These are phyloP conservation scores for Sordariomycetes sp. DNA, from an alignment of 2,329 filamentous ascomycete species.

Conservation along the genomic window DNA sequence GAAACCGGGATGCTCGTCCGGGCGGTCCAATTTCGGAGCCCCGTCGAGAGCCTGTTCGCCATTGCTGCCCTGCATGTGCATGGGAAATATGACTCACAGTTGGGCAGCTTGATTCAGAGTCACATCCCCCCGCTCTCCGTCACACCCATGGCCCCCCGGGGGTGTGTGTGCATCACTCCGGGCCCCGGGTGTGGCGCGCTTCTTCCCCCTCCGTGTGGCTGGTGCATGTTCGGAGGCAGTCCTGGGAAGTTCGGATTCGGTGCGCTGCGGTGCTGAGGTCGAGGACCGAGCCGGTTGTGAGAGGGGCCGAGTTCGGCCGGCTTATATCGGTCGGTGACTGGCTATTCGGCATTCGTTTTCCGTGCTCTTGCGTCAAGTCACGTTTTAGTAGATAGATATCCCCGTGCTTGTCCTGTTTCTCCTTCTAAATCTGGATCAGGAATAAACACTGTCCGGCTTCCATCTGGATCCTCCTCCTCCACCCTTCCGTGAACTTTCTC, in stretches of 20 bases:
- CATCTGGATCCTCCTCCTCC: neutral
- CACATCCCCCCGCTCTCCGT: neutral
- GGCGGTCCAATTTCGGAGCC: neutral
- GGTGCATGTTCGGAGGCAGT: neutral
- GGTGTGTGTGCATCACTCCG: no score
- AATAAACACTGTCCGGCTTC: neutral
- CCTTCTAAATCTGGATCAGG: neutral
- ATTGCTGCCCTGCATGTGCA: neutral
- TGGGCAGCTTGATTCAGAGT: neutral
- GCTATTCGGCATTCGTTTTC: neutral
- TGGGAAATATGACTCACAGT: slow-evolving; percentile 1
- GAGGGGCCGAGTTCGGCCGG: neutral
- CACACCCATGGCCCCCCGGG: neutral
- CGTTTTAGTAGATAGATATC: neutral
- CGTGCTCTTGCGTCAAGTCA: neutral
- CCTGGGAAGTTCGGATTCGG: neutral
- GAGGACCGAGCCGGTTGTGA: neutral
- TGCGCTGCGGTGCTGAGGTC: neutral
- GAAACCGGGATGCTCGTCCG: neutral
- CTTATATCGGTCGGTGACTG: neutral
- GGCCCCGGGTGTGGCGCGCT: neutral
- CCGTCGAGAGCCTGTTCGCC: neutral
- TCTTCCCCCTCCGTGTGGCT: neutral
- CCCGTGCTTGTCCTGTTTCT: neutral
- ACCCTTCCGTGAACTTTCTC: no score